Base-by-base conservation (phyloP, 2,329 filamentous ascomycete genomes). In the Colletotrichum sp. region DNA sequence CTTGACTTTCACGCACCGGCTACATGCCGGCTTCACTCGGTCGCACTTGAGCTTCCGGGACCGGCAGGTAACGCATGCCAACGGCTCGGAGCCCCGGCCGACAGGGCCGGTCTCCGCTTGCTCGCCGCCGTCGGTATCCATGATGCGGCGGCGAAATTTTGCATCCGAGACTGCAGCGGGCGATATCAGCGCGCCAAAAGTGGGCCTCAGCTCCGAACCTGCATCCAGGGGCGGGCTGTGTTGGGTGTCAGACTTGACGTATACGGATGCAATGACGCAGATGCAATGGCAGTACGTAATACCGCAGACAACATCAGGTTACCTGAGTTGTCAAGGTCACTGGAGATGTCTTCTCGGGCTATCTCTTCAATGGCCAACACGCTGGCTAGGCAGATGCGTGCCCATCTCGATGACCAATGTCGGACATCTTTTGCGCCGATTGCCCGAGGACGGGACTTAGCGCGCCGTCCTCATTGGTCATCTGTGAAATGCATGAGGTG, bases 11-110 rank as follows among this genome's bases (percentile, higher is more conserved):
- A 91, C 88, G 83, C 96, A 98, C 24, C 96, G 96, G 56, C 92
- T 91, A 81, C 96, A 98, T 30, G 92, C 91, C 18, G 96, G 96
- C 81, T 93, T 94, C 62, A 87, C 88, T 34, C 96, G 94, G 84
- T 98, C 96, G 85, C 96, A 98, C 84, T 94, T 94, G 79, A 98
- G 87, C 85, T 98, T 98, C 79, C 96, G 90, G 81, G 93, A 93
- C 78, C 96, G 91, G 83, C 96, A 98, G 69, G 95, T 90, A 32
- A 97, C 93, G 83, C 96, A 98, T 21, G 96, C 94, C 84, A 98
- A 93, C 24, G 87, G 84, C 79, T 89, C 88, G 28, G 79, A 73
- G 4, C 43, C 66, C 52, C 58, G 69, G 36, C 56, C 68, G 62
- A 21, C 55, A 38, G 55, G 67, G 71, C 26, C 68, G 74, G 70